Base-by-base conservation (phyloP, 2,329 filamentous ascomycete genomes). In the Aureobasidium sp. region DNA sequence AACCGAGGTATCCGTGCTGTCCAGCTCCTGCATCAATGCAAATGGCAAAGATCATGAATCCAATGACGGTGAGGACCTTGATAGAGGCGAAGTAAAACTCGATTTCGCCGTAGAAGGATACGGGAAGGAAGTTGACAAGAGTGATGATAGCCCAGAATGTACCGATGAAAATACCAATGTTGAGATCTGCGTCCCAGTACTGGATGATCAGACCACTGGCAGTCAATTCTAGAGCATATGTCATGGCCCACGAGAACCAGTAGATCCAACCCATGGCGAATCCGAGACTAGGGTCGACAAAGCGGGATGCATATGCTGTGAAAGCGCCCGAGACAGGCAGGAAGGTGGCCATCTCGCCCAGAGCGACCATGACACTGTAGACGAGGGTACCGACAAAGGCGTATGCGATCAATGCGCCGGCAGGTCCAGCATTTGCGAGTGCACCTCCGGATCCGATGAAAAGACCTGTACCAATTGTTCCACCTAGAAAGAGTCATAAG, bases 331-430 rank as follows among this genome's bases (percentile, higher is more conserved):
- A 76, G 65, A 85, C 72, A 3, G 84, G 82, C 57, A 87, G 79
- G 76, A 84, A 86, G 36, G 84, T 80, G 26, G 84, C 82, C 76
- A 87, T 82, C 72, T 84, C 82, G 24, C 79, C 79, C 29, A 78
- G 72, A 0, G 71, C 75, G 52, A 79, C 80, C 61, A 86, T 80
- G 68, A 78, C 71, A 37, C 71, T 71, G 64, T 74, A 75, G 50
- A 82, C 71, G 66, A 81, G 64, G 24, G 79, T 72, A 43, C 76
- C 74, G 59, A 81, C 73, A 61, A 82, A 72, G 10, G 70, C 66
- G 67, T 76, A 77, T 66, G 77, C 76, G 64, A 77, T 71, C 48
- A 82, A 70, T 13, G 78, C 72, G 41, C 77, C 77, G 13, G 74
- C 72, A 32, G 78, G 77, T n/a, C 78, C 72, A 57, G 70, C 73